These are phyloP conservation scores for Graphilbum fragrans DNA, from an alignment of 2,329 filamentous ascomycete genomes.

Conservation along the genomic window DNA sequence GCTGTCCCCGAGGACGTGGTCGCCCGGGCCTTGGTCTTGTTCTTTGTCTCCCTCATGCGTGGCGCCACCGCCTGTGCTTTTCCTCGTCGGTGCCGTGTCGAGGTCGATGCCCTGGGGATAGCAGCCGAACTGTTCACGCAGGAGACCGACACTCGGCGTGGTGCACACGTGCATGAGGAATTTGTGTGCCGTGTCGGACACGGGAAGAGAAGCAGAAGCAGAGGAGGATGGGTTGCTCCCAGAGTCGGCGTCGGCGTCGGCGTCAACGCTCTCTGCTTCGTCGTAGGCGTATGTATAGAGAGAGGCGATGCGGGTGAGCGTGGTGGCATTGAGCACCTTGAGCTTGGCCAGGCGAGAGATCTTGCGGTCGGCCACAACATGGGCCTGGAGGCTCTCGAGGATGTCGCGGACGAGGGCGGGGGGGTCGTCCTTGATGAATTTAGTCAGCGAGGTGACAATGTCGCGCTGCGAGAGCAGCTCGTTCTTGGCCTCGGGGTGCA, in stretches of 20 bases:
- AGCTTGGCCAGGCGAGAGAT: slow-evolving; percentile 65
- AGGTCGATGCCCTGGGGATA: slow-evolving; percentile 63
- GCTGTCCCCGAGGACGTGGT: slow-evolving; percentile 22
- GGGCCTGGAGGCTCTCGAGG: slow-evolving; percentile 54
- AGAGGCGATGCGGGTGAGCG: slow-evolving; percentile 58
- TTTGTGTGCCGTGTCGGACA: slow-evolving; percentile 51
- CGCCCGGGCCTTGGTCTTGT: slow-evolving; percentile 1
- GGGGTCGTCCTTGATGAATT: slow-evolving; percentile 66
- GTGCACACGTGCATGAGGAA: slow-evolving; percentile 70
- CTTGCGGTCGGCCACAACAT: slow-evolving; percentile 63
- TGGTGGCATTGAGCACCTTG: slow-evolving; percentile 61
- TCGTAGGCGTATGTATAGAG: slow-evolving; percentile 54
- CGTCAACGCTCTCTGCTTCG: slow-evolving; percentile 41
- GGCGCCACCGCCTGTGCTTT: neutral
- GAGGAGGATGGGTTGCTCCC: slow-evolving; percentile 28
- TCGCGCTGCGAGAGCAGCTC: slow-evolving; percentile 73
- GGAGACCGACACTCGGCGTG: slow-evolving; percentile 56
- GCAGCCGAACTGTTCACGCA: slow-evolving; percentile 68
- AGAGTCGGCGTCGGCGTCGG: slow-evolving; percentile 4
- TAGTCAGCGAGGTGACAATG: slow-evolving; percentile 58
- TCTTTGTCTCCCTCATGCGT: neutral
- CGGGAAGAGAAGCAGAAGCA: too few species aligned
- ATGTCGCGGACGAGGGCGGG: slow-evolving; percentile 65
- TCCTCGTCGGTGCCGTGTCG: slow-evolving; percentile 19
- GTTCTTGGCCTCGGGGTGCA: slow-evolving; percentile 64